phyloP scores from a whole-genome alignment of 108 stramenopile species.

The Pelagomonas calceolata region DNA sequence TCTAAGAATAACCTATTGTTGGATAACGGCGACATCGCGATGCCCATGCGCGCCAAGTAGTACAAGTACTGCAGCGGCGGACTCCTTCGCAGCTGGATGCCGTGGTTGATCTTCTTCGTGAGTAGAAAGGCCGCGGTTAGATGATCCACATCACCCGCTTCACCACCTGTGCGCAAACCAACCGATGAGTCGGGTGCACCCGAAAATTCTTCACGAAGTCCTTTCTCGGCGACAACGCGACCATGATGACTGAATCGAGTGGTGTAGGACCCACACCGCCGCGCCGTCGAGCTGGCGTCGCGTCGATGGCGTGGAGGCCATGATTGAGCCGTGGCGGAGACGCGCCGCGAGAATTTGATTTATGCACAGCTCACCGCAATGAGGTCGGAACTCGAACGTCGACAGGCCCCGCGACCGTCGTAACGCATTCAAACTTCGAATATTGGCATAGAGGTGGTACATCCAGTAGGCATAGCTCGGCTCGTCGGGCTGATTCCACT shows the following conservation, averaged over 20 bases:
- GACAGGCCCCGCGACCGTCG: slow-evolving; percentile 46
- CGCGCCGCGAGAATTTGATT: no score
- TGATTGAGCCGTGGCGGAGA: no score
- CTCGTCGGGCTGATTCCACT: slow-evolving; percentile 69
- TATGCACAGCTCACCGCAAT: no score
- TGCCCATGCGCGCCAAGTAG: slow-evolving; percentile 73
- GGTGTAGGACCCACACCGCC: no score
- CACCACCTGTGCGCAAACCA: no score
- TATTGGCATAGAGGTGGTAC: slow-evolving; percentile 83
- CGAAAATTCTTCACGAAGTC: no score
- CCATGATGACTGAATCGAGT: no score
- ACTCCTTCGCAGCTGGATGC: slow-evolving; percentile 84
- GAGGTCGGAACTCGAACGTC: slow-evolving; percentile 81
- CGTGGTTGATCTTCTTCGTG: slow-evolving; percentile 91
- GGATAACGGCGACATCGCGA: slow-evolving; percentile 80
- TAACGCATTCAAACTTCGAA: slow-evolving; percentile 77
- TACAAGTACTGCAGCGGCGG: slow-evolving; percentile 92
- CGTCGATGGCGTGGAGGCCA: no score
- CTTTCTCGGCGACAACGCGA: no score
- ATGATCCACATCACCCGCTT: slow-evolving; percentile 94
- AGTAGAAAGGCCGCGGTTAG: slow-evolving; percentile 88
- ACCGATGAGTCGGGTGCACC: no score
- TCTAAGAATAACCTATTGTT: slow-evolving; percentile 98
- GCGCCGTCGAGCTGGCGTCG: no score
- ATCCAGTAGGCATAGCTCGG: slow-evolving; percentile 77